A percentile compares a stretch with the other conserved stretches of the same genome.
Conservation (phyloP, 768 basidiomycete species). For the Mycena sanguinolenta region DNA sequence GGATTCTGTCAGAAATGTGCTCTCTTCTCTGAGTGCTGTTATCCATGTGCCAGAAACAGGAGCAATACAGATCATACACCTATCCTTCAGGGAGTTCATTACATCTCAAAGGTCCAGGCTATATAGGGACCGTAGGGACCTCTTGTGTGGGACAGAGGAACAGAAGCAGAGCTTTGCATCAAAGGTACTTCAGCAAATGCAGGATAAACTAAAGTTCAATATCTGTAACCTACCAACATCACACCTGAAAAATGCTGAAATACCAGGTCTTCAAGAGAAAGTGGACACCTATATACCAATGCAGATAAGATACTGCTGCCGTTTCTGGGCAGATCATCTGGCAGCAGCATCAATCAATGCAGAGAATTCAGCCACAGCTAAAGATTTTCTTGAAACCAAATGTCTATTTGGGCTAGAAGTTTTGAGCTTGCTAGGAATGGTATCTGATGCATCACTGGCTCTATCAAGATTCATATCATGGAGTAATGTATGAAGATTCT, state of each 20-base stretch:
- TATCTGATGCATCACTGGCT: background rate
- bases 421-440: constrained; percentile 6
- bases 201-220: constrained; percentile 11
- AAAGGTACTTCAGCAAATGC: constrained; percentile 10
- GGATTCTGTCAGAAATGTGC: background rate
- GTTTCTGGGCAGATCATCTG: constrained; percentile 14
- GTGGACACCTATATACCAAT: constrained; percentile 5
- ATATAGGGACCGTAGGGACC: background rate
- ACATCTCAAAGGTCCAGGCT: constrained; percentile 11
- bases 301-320: constrained; percentile 16
- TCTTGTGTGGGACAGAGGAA: constrained; percentile 15
- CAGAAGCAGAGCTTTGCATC: constrained; percentile 5
- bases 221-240: constrained; percentile 14
- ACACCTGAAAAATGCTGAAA: background rate
- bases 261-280: constrained; percentile 2
- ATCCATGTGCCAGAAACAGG: constrained; percentile 6
- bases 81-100: constrained; percentile 17
- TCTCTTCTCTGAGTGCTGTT: constrained; percentile 4
- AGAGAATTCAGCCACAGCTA: background rate
- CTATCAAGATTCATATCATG: constrained; percentile 7
- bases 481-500: constrained; percentile 16
- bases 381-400: constrained; percentile 9
- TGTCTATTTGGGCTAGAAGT: constrained; percentile 23
- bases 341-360: background rate
- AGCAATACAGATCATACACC: constrained; percentile 1